Conservation (phyloP, 352 stramenopile species). For the Globisporangium splendens region DNA sequence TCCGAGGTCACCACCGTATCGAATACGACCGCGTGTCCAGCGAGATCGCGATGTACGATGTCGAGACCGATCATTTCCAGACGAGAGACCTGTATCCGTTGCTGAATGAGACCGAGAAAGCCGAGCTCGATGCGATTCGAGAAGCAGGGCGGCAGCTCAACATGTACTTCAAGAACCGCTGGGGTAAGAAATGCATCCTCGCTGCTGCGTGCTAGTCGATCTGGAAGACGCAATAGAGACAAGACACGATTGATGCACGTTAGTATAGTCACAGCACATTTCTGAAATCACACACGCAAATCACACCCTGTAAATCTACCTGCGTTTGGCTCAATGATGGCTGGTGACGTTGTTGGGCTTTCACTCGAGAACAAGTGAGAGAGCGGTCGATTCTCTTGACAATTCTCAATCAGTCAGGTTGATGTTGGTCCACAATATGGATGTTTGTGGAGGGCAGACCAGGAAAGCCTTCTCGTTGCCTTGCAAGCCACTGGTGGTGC, state of each 20-base stretch:
- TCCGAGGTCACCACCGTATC: slow-evolving; percentile 33
- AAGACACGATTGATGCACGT: not conserved
- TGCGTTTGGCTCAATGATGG: too few species aligned
- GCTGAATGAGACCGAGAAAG: slow-evolving; percentile 16
- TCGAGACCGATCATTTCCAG: slow-evolving; percentile 34
- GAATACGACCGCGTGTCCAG: slow-evolving; percentile 39
- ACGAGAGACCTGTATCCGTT: slow-evolving; percentile 28
- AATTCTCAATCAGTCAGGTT: too few species aligned
- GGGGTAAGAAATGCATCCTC: slow-evolving; percentile 11
- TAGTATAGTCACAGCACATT: too few species aligned
- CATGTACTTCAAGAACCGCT: slow-evolving; percentile 48
- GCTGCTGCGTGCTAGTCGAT: not conserved
- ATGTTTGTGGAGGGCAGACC: too few species aligned
- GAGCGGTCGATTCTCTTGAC: too few species aligned
- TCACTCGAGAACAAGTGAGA: too few species aligned
- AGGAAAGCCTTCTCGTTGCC: too few species aligned
- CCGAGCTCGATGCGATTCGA: slow-evolving; percentile 13
- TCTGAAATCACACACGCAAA: too few species aligned
- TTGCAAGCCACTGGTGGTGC: too few species aligned
- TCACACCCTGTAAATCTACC: too few species aligned
- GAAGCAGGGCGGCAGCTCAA: slow-evolving; percentile 34
- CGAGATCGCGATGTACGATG: slow-evolving; percentile 34
- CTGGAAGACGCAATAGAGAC: not conserved
- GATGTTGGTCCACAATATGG: too few species aligned
- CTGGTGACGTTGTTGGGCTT: too few species aligned